phyloP scores from a whole-genome alignment of 148 eudicot species.

The Chenopodium quinoa region DNA sequence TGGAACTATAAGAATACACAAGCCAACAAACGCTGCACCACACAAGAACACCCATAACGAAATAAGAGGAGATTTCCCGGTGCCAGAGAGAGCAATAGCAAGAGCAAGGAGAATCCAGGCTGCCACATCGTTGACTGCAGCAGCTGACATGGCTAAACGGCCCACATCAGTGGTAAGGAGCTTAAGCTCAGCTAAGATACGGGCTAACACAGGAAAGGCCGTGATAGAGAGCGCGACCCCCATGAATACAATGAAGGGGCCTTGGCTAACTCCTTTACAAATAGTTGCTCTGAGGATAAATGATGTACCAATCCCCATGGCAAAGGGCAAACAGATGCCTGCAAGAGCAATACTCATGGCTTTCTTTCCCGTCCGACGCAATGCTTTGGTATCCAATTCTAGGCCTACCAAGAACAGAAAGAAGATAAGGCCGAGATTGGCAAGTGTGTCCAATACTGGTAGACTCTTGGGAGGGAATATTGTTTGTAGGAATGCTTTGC shows the following conservation, averaged over 20 bases:
- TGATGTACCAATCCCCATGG: conserved; percentile 68
- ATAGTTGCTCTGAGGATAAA: conserved; percentile 58
- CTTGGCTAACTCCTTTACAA: conserved; percentile 49
- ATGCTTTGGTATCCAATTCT: conserved; percentile 60
- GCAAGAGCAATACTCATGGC: conserved; percentile 72
- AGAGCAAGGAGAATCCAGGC: conserved; percentile 88
- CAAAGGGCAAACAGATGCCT: conserved; percentile 68
- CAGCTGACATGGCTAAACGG: conserved; percentile 85
- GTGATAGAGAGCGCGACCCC: conserved; percentile 85
- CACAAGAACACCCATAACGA: conserved; percentile 67
- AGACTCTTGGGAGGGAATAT: conserved; percentile 64
- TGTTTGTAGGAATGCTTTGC: conserved; percentile 43
- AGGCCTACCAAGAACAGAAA: conserved; percentile 80
- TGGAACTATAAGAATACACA: conserved; percentile 47
- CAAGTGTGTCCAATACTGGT: conserved; percentile 74
- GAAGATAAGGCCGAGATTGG: conserved; percentile 81
- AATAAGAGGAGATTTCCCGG: conserved; percentile 48
- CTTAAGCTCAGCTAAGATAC: conserved; percentile 81
- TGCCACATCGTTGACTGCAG: conserved; percentile 84
- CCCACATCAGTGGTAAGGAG: conserved; percentile 84
- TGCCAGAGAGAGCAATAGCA: conserved; percentile 74
- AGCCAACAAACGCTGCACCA: conserved; percentile 44
- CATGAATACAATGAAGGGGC: conserved; percentile 80
- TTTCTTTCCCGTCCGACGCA: conserved; percentile 64
- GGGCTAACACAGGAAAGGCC: conserved; percentile 83